phyloP scores from a whole-genome alignment of 495 filamentous ascomycete genomes.

The Polyplosphaeria fusca region DNA sequence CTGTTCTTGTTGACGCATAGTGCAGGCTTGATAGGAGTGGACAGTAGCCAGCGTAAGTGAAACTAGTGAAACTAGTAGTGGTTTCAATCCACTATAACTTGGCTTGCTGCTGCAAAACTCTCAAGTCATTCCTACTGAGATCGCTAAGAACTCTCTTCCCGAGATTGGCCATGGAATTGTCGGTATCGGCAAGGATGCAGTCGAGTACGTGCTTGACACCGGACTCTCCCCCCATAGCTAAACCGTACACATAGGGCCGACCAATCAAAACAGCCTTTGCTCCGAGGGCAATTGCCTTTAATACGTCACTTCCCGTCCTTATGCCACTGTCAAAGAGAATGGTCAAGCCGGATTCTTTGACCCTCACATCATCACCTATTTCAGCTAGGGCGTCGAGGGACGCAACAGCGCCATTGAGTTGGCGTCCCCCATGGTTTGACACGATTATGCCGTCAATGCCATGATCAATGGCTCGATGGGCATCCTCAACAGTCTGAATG shows the following conservation, averaged over 20 bases:
- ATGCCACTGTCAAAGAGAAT: constrained; percentile 40
- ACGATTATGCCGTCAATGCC: constrained; percentile 55
- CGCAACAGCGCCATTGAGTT: constrained; percentile 38
- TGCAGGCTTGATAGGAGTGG: no score
- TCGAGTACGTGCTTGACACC: constrained; percentile 58
- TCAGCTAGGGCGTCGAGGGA: constrained; percentile 38
- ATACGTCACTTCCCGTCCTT: constrained; percentile 36
- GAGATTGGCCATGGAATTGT: constrained; percentile 32
- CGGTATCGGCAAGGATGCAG: constrained; percentile 49
- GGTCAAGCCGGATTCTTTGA: constrained; percentile 29
- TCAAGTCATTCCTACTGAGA: constrained; percentile 28
- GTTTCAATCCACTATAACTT: constrained; percentile 16
- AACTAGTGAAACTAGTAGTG: neutral
- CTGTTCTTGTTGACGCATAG: no score
- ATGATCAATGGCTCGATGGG: constrained; percentile 45
- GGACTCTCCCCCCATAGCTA: constrained; percentile 48
- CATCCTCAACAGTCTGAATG: constrained; percentile 47
- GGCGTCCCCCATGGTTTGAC: constrained; percentile 51
- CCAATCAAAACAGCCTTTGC: constrained; percentile 37
- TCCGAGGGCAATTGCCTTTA: constrained; percentile 40
- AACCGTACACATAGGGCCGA: constrained; percentile 38
- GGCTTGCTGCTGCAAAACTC: constrained; percentile 24
- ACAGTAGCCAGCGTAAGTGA: neutral
- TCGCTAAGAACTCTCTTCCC: constrained; percentile 30
- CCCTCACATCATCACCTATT: constrained; percentile 36